Percentiles rank a stretch among this genome's conserved stretches.
These are phyloP conservation scores for Tylopilus rubrobrunneus DNA, from an alignment of 768 basidiomycete species.

Conservation along the genomic window DNA sequence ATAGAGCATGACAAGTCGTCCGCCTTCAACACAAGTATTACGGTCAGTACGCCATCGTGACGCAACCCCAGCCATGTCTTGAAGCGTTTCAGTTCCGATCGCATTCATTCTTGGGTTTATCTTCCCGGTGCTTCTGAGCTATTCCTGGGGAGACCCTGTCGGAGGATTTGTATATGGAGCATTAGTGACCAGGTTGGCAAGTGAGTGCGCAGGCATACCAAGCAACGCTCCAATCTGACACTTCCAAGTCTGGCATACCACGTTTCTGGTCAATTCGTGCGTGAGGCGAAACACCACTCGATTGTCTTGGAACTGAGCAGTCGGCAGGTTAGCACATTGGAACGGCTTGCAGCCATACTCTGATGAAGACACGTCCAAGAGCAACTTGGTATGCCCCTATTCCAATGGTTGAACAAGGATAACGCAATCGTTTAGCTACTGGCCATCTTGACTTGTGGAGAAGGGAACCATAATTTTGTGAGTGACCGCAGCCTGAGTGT, in stretches of 20 bases:
- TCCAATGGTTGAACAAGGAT: neutral
- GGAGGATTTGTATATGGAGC: constrained; percentile 10
- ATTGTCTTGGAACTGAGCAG: neutral
- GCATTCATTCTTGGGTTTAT: constrained; percentile 3
- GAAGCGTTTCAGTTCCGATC: constrained; percentile 7
- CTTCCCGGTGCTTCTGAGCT: neutral
- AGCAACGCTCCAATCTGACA: neutral
- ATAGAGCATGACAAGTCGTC: neutral
- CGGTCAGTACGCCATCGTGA: neutral
- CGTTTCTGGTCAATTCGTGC: constrained; percentile 11
- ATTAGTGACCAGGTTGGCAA: constrained; percentile 7
- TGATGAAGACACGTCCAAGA: constrained; percentile 11
- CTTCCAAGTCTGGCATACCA: constrained; percentile 6
- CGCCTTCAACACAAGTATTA: constrained; percentile 11
- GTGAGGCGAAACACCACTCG: neutral
- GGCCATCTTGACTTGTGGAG: constrained; percentile 10
- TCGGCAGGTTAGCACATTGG: constrained; percentile 8
- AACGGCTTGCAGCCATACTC: constrained; percentile 10
- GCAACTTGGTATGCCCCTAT: constrained; percentile 3
- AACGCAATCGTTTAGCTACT: constrained; percentile 4
- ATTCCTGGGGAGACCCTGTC: constrained; percentile 9
- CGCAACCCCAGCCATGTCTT: neutral
- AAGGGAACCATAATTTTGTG: constrained; percentile 15
- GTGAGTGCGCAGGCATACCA: neutral
- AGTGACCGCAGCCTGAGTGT: neutral